phyloP scores from a whole-genome alignment of 23 red algal species.

The Gracilariopsis chorda region DNA sequence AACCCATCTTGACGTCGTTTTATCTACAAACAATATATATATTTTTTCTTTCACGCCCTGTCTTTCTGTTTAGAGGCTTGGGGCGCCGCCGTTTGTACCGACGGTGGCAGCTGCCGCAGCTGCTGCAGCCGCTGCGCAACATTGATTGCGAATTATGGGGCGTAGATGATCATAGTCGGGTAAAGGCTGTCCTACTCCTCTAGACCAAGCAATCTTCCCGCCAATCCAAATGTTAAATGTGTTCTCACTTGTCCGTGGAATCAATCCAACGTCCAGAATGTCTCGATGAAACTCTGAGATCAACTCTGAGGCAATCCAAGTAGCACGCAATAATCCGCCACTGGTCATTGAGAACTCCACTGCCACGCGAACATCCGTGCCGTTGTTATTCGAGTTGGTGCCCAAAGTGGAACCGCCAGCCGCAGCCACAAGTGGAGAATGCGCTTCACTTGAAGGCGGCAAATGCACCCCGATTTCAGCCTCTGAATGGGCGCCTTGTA shows the following conservation, averaged over 20 bases:
- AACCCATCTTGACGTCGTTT: no score
- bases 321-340: constrained; percentile 43
- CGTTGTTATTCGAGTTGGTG: no score
- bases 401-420: no score
- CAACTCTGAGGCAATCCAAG: constrained; percentile 54
- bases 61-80: no score
- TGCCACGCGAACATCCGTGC: constrained; percentile 17
- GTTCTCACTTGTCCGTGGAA: constrained; percentile 30
- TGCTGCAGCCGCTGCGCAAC: constrained; percentile 20
- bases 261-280: constrained; percentile 32
- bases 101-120: no score
- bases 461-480: no score
- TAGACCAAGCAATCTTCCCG: constrained; percentile 56
- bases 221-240: constrained; percentile 67
- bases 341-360: constrained; percentile 63
- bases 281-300: constrained; percentile 54
- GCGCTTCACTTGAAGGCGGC: no score
- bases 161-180: constrained; percentile 61
- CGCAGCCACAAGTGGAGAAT: no score
- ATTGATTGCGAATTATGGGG: constrained; percentile 54
- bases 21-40: no score
- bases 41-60: no score
- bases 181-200: constrained; percentile 40
- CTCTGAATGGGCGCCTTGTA: no score
- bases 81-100: no score